Percentiles rank a stretch among this genome's conserved stretches.
Conservation (phyloP, 2,329 filamentous ascomycete species). For the Phaeosphaeria sp. region DNA sequence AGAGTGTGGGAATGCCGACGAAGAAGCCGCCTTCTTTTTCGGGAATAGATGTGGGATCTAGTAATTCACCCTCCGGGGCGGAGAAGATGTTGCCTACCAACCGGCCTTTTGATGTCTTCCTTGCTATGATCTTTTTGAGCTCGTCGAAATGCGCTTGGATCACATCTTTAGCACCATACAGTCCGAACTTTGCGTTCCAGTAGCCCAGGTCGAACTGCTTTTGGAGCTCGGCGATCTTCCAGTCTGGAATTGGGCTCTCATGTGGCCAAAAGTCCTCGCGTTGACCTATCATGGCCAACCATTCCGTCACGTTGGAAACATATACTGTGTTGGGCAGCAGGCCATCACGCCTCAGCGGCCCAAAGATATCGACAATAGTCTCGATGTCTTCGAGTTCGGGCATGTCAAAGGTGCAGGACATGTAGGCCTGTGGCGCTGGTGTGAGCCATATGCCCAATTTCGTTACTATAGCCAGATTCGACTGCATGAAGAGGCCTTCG, state of each 20-base stretch:
- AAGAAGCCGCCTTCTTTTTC: constrained; percentile 41
- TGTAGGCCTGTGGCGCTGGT: constrained; percentile 51
- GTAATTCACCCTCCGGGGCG: constrained; percentile 45
- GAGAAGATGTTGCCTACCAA: constrained; percentile 49
- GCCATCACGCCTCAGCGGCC: constrained; percentile 53
- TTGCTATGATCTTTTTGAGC: constrained; percentile 44
- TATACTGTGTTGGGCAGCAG: constrained; percentile 54
- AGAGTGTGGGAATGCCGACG: constrained; percentile 38
- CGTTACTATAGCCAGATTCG: constrained; percentile 60
- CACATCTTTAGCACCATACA: constrained; percentile 52
- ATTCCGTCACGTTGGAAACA: constrained; percentile 56
- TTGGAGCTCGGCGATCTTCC: constrained; percentile 53
- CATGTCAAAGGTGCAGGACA: constrained; percentile 57
- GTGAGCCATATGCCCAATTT: constrained; percentile 44
- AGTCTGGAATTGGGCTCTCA: constrained; percentile 54
- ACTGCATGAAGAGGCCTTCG: constrained; percentile 59
- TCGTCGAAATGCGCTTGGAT: constrained; percentile 56
- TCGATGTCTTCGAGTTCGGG: constrained; percentile 55
- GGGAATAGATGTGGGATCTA: constrained; percentile 47
- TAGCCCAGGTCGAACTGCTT: constrained; percentile 51
- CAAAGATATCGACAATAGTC: constrained; percentile 54
- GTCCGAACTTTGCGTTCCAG: constrained; percentile 56
- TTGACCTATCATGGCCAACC: constrained; percentile 52
- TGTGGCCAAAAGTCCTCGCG: constrained; percentile 55
- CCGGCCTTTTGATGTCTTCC: constrained; percentile 48